Percentiles rank a stretch among this genome's conserved stretches.
Evolutionary conservation across 179 eudicot genomes (phyloP).

Genomic region (Camellia oleifera): DNA sequence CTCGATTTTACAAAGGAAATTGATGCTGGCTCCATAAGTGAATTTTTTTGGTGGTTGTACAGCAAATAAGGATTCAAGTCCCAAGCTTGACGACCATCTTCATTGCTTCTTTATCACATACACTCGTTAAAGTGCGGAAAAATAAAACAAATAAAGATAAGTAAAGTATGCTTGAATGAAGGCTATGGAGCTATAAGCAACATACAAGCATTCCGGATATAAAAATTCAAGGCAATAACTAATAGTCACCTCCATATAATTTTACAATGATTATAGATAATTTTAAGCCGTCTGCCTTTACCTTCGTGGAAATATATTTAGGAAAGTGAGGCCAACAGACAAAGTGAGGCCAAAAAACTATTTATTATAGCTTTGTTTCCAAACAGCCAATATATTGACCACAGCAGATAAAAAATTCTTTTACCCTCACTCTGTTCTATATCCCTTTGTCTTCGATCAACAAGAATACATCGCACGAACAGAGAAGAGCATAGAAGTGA

Average conservation of each 20-base stretch:
- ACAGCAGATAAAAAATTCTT: no score
- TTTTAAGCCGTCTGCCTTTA: neutral
- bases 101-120: neutral
- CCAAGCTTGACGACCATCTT: neutral
- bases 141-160: neutral
- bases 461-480: no score
- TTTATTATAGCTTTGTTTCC: no score
- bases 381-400: no score
- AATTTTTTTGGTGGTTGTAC: neutral
- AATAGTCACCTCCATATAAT: neutral
- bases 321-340: neutral
- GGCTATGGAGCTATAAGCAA: neutral
- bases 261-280: neutral
- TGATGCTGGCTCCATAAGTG: neutral
- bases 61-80: neutral
- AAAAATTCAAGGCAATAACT: neutral
- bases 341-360: no score
- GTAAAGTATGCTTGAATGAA: neutral
- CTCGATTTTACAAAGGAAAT: neutral
- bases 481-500: no score
- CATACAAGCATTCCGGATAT: neutral
- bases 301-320: neutral
- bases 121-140: neutral
- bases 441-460: no score
- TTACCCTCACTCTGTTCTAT: no score